These are phyloP conservation scores for Kitagawia praeruptora DNA, from an alignment of 129 eudicot species.

Conservation along the genomic window DNA sequence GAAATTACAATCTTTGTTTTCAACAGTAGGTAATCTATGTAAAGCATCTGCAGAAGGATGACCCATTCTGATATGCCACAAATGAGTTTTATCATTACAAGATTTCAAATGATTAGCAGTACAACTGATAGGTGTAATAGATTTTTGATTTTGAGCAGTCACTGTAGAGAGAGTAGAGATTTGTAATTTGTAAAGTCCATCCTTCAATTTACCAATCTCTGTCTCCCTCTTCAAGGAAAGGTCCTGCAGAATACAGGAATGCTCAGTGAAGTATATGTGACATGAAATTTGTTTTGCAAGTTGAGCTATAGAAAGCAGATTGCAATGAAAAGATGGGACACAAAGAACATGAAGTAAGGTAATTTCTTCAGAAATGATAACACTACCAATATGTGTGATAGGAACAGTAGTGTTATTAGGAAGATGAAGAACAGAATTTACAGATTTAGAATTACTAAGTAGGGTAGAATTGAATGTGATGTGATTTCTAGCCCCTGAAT, in stretches of 20 bases:
- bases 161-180: not conserved
- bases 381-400: not conserved
- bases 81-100: not conserved
- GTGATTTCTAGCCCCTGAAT: not conserved
- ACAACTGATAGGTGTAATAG: too few relatives aligned
- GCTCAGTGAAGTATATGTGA: not conserved
- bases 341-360: not conserved
- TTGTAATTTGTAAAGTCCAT: not conserved
- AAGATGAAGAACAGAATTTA: not conserved
- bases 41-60: not conserved
- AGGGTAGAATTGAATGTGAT: not conserved
- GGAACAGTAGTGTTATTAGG: not conserved
- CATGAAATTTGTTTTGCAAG: not conserved
- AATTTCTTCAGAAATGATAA: fast-evolving
- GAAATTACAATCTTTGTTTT: too few relatives aligned
- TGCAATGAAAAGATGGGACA: not conserved
- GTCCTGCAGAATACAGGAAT: not conserved
- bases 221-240: not conserved
- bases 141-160: not conserved
- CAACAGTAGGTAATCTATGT: too few relatives aligned
- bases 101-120: too few relatives aligned
- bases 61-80: not conserved
- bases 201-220: not conserved
- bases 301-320: not conserved
- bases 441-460: not conserved